Percentiles rank a stretch among this genome's conserved stretches.
These are phyloP conservation scores for Allium cepa DNA, from an alignment of 106 monocot species.

Conservation along the genomic window DNA sequence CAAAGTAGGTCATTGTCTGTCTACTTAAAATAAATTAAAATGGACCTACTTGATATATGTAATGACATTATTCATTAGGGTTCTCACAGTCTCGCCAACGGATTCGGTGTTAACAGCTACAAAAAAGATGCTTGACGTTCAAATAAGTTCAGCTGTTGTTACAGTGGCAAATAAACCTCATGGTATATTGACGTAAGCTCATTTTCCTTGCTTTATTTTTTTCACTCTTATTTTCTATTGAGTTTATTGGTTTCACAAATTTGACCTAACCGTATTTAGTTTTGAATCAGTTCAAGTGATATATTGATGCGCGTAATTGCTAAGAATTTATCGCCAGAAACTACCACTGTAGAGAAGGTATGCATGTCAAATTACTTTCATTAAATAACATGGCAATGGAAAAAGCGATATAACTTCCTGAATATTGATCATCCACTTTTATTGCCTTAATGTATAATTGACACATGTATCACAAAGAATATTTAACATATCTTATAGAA, in stretches of 20 bases:
- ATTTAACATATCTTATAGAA: not conserved
- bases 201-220: not conserved
- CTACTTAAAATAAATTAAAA: no score
- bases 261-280: not conserved
- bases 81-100: slow-evolving; percentile 44
- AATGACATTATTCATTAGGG: slow-evolving; percentile 17
- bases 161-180: slow-evolving; percentile 49
- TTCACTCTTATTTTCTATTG: not conserved
- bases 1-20: slow-evolving; percentile 41
- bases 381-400: not conserved
- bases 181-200: slow-evolving; percentile 66
- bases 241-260: not conserved
- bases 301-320: slow-evolving; percentile 69
- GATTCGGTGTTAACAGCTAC: slow-evolving; percentile 66
- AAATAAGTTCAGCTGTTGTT: slow-evolving; percentile 52
- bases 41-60: no score
- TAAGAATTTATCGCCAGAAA: slow-evolving; percentile 55
- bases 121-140: slow-evolving; percentile 69
- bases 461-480: not conserved
- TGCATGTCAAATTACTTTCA: not conserved
- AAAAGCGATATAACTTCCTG: not conserved
- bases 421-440: not conserved
- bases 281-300: slow-evolving; percentile 55
- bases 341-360: slow-evolving; percentile 54
- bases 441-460: not conserved